These are phyloP conservation scores for Backusella parvicylindrica DNA, from an alignment of 192 early-diverging fungal genomes.

Conservation along the genomic window DNA sequence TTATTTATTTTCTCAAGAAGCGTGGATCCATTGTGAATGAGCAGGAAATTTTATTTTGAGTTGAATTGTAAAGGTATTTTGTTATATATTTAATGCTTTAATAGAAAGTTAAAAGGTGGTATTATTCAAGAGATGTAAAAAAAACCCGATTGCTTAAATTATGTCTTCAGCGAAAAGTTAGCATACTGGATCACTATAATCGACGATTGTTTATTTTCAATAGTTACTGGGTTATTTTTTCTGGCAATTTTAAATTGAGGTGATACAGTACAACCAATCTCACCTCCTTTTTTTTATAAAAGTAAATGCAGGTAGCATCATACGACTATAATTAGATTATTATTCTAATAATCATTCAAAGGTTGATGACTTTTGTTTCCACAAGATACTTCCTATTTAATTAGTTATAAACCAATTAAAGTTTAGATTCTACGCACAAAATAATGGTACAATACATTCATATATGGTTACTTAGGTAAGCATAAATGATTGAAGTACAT, in stretches of 20 bases:
- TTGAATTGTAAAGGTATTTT: not conserved
- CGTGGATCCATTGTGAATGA: not conserved
- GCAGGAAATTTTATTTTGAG: not conserved
- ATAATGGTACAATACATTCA: not conserved
- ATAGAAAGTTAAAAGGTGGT: not conserved
- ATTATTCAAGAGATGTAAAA: not conserved
- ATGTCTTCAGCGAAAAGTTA: not conserved
- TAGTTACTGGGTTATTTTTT: not conserved
- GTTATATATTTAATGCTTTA: not conserved
- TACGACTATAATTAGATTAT: slow-evolving; percentile 3
- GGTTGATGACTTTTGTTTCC: not conserved
- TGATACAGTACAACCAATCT: not conserved
- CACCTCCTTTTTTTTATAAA: slow-evolving; percentile 2
- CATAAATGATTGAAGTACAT: slow-evolving; percentile 3
- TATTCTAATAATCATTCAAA: not conserved
- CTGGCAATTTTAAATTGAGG: slow-evolving; percentile 2
- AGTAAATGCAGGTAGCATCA: not conserved
- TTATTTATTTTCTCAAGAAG: slow-evolving; percentile 5
- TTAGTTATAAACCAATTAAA: not conserved
- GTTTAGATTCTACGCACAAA: slow-evolving; percentile 3
- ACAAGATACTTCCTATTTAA: slow-evolving; percentile 2
- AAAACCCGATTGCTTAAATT: not conserved
- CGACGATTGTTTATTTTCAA: not conserved
- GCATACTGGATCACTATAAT: not conserved
- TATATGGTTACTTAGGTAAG: not conserved